A percentile compares a stretch with the other conserved stretches of the same genome.
These are phyloP conservation scores for Thalassia testudinum DNA, from an alignment of 116 monocot species.

Conservation along the genomic window DNA sequence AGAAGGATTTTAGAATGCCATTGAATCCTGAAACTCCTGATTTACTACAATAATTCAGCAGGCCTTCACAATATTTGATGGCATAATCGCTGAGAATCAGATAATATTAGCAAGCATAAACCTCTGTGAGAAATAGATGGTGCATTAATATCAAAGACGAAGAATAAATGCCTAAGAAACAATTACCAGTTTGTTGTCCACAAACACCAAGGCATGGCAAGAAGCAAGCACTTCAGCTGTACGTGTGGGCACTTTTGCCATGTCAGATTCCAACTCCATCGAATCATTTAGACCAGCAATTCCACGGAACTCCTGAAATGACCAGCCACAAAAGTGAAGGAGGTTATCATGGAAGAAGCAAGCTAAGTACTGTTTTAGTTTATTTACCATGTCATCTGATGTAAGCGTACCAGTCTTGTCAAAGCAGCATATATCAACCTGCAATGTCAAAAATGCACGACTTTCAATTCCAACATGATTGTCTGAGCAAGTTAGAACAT, in stretches of 20 bases:
- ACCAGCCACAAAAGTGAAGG: not conserved
- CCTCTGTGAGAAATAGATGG: too few relatives aligned
- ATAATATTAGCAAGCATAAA: too few relatives aligned
- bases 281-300: conserved; percentile 40
- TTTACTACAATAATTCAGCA: too few relatives aligned
- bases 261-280: conserved; percentile 65
- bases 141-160: too few relatives aligned
- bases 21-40: too few relatives aligned
- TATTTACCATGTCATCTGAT: conserved; percentile 94
- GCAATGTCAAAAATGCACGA: conserved; percentile 7
- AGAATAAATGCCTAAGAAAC: not conserved
- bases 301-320: conserved; percentile 76
- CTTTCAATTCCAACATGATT: too few relatives aligned
- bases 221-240: conserved; percentile 70
- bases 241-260: conserved; percentile 42
- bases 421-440: conserved; percentile 99
- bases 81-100: too few relatives aligned
- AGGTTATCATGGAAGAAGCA: too few relatives aligned
- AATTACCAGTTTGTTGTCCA: conserved; percentile 91
- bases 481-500: too few relatives aligned
- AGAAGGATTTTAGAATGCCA: too few relatives aligned
- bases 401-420: conserved; percentile 99
- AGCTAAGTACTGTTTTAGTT: not conserved
- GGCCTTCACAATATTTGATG: too few relatives aligned
- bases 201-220: conserved; percentile 97